Base-by-base conservation (phyloP, 1,139 yeast genomes). In the Pichia sp. region DNA sequence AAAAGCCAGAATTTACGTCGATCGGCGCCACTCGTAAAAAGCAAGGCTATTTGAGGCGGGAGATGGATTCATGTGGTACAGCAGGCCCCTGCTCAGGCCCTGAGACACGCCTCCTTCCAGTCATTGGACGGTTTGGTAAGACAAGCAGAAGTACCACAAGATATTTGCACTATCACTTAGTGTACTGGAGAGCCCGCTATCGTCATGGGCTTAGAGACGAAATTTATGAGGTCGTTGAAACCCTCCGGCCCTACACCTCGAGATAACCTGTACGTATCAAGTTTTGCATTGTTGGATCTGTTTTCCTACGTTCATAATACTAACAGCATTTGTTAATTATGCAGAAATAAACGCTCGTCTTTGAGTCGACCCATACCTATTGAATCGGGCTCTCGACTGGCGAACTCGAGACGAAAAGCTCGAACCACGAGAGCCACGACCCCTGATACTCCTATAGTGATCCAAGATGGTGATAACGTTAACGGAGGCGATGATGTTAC, bases 181-280 rank as follows among this genome's bases (percentile, higher is more conserved):
- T 5, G n/a, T 5, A 13, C 4, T 36, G 15, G 15, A 45, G 19
- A 8, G 5, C 10, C 31, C 45, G 8, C 11, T 36, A 13, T 16
- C 23, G 38, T 8, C 46, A 51, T 45, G 49, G 47, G 11, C 5
- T 34, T 51, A 4, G 19, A 41, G 13, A 16, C 32, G 8, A 51
- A 51, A 23, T 31, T 47, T 10, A 47, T 51, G 54, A 46, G 38
- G 15, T 51, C 54, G 11, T 26, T 51, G 29, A 51, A 45, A 31
- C 47, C 46, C 7, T 26, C 42, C 5, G 47, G 54, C 23, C 38
- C 30, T 8, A 47, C 41, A 29, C 54, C 54, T 32, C 26, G 32
- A 32, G 38, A 51, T 42, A 46, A 49, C 13, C 36, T 51, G 49
- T 49, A 49, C n/a, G 47, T 49, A 31, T 19, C 7, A 16, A 7